Evolutionary conservation across 192 early-diverging fungal genomes (phyloP).

Genomic region (Pilobolus umbonatus): DNA sequence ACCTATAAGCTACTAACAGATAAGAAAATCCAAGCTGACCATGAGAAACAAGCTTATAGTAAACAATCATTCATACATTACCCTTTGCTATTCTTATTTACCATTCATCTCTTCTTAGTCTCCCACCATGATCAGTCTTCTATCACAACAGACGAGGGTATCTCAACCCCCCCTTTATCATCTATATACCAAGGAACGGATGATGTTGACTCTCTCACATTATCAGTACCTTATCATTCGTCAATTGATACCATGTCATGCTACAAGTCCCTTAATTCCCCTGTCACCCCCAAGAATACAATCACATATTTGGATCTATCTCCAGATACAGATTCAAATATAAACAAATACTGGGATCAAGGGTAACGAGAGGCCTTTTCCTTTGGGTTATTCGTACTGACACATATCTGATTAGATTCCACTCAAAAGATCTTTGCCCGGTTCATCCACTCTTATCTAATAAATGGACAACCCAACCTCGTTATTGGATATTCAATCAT

Average conservation of each 20-base stretch:
- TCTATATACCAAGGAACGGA: conserved; percentile 4
- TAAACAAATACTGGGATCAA: too few relatives aligned
- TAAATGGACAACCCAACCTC: too few relatives aligned
- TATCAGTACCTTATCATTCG: conserved; percentile 14
- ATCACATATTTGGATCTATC: not conserved
- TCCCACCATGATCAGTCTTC: conserved; percentile 9
- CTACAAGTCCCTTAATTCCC: not conserved
- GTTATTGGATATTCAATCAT: too few relatives aligned
- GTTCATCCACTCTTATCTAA: too few relatives aligned
- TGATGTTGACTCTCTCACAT: conserved; percentile 5
- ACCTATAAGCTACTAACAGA: conserved; percentile 23
- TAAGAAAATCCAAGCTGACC: conserved; percentile 4
- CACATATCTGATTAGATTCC: too few relatives aligned
- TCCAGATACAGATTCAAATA: conserved; percentile 1
- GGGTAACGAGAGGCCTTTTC: too few relatives aligned
- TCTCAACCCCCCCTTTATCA: conserved; percentile 2
- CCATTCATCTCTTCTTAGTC: not conserved
- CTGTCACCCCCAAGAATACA: conserved; percentile 4
- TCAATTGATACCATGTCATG: conserved; percentile 13
- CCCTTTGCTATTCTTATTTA: too few relatives aligned
- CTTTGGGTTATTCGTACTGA: too few relatives aligned
- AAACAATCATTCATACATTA: not conserved
- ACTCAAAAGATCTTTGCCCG: too few relatives aligned
- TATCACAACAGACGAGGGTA: conserved; percentile 2
- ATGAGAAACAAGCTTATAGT: conserved; percentile 1